Evolutionary conservation across 2,329 filamentous ascomycete species (phyloP).

Genomic region (Alternaria hordeiaustralica): DNA sequence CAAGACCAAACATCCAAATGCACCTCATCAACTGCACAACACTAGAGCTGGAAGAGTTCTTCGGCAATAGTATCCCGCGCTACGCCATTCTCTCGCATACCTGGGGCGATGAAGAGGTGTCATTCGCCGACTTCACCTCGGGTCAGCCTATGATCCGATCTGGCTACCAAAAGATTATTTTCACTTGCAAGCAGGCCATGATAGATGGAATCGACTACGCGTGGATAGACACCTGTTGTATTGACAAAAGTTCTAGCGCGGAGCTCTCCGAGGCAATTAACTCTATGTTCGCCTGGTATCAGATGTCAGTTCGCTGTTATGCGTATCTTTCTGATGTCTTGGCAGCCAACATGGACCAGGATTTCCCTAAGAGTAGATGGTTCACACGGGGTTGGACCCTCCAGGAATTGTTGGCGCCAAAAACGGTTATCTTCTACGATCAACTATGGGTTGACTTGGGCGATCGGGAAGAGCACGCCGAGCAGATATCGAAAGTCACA

Average conservation of each 20-base stretch:
- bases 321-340: constrained; percentile 4
- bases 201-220: not conserved
- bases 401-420: not conserved
- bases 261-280: constrained; percentile 13
- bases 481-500: not conserved
- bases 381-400: constrained; percentile 3
- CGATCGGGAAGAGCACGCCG: not conserved
- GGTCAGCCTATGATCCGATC: not conserved
- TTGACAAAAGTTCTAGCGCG: constrained; percentile 8
- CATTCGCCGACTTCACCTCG: not conserved
- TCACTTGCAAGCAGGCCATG: not conserved
- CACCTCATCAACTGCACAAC: not conserved
- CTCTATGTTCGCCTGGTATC: constrained; percentile 11
- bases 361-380: constrained; percentile 1
- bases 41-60: not conserved
- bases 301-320: not conserved
- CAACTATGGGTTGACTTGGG: not conserved
- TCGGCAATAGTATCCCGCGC: not conserved
- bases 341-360: not conserved
- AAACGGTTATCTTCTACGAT: not conserved
- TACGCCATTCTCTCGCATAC: not conserved
- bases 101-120: not conserved
- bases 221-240: constrained; percentile 14
- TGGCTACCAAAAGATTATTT: not conserved
- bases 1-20: not conserved